phyloP scores from a whole-genome alignment of 345 rosid genomes.

The Cardamine resedifolia region DNA sequence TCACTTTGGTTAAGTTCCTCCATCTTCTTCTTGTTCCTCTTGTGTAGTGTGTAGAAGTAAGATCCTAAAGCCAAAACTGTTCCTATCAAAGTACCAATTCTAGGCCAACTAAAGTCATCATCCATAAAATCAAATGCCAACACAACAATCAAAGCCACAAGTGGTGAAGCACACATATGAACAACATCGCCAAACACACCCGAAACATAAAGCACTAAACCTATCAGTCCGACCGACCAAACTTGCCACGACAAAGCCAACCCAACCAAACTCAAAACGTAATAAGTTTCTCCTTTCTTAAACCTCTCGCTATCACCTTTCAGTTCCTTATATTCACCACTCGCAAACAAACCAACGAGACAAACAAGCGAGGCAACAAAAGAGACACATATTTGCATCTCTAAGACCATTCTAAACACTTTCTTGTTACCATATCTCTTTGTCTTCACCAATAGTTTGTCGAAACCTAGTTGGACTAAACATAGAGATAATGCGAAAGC shows the following conservation, averaged over 20 bases:
- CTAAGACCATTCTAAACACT: constrained; percentile 10
- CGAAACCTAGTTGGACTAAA: background rate
- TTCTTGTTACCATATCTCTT: constrained; percentile 10
- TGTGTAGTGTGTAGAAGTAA: constrained; percentile 23
- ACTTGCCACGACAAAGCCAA: constrained; percentile 15
- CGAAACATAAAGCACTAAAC: constrained; percentile 11
- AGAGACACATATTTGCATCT: constrained; percentile 2
- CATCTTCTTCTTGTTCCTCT: constrained; percentile 25
- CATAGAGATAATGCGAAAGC: constrained; percentile 3
- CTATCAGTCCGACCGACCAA: background rate
- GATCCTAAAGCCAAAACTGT: constrained; percentile 26
- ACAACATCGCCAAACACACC: constrained; percentile 9
- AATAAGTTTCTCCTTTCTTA: background rate
- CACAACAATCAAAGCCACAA: constrained; percentile 13
- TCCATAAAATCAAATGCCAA: constrained; percentile 1
- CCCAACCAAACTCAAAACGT: background rate
- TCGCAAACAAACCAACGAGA: background rate
- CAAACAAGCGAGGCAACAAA: background rate
- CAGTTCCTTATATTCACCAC: background rate
- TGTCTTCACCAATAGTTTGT: background rate
- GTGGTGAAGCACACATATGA: constrained; percentile 15
- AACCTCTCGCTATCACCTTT: background rate
- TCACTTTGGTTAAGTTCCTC: constrained; percentile 14
- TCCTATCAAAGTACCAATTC: constrained; percentile 22
- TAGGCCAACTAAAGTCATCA: constrained; percentile 19